Base-by-base conservation (phyloP, 306 rosid species). In the Pyrus betulifolia region DNA sequence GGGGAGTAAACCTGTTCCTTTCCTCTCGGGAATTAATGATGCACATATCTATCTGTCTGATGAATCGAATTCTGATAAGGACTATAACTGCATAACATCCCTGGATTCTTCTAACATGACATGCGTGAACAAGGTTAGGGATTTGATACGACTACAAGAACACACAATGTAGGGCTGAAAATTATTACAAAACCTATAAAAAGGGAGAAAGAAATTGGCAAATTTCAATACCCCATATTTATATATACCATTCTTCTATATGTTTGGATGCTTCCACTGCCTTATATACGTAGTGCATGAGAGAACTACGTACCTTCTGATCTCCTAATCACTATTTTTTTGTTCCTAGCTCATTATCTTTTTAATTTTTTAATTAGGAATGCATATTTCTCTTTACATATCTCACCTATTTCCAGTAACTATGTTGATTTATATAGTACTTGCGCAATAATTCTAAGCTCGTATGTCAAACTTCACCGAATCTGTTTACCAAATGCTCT, bases 21-120 rank as follows among this genome's bases (percentile, higher is more conserved):
- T 59, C 63, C 28, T 54, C 13, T 28, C 25, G 30, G 38, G 59
- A 61, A 61, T 27, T 27, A 27, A n/a, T 74, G 63, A 76, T 69
- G 22, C 40, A 13, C 5, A 4, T 35, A 27, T 2, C 21, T 27
- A 45, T 15, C 23, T 30, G 59, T 51, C 23, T 54, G 57, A 40
- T 76, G 79, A 76, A 70, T 59, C 72, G 40, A 54, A 79, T 75
- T 51, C 76, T 62, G 27, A 72, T 58, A 57, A 25, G 27, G 64
- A 22, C 69, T 42, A 40, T 15, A 25, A 25, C 27, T 25, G 27
- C 27, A 25, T 25, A 18, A 46, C 60, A 27, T 57, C 11, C 74
- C 31, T 45, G 51, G 49, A 42, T 44, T 60, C 22, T 59, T 58
- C n/a, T 60, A 5, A 42, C 61, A 70, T 71, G 72, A 63, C 54